Evolutionary conservation across 2,329 filamentous ascomycete genomes (phyloP).

Genomic region (Fusarium sp.): DNA sequence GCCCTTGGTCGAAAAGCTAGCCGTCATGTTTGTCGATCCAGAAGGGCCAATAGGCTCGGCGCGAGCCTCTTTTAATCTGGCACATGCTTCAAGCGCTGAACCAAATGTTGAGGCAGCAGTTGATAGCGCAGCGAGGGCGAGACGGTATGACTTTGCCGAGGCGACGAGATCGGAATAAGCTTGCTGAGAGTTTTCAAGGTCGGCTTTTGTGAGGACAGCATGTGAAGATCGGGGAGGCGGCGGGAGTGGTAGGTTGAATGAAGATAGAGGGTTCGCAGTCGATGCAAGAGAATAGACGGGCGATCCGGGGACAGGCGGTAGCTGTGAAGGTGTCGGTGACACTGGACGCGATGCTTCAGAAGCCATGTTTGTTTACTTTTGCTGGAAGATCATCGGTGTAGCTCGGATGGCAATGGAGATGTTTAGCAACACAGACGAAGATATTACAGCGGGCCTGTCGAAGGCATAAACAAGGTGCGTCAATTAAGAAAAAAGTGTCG

Average conservation of each 20-base stretch:
- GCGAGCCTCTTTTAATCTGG: conserved; percentile 74
- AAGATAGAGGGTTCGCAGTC: conserved; percentile 68
- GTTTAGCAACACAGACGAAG: background rate
- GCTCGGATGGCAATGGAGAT: background rate
- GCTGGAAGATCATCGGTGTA: conserved; percentile 27
- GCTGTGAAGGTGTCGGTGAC: conserved; percentile 65
- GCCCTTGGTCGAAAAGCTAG: conserved; percentile 60
- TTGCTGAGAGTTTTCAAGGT: conserved; percentile 70
- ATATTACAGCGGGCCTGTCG: conserved; percentile 12
- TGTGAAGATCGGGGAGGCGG: conserved; percentile 68
- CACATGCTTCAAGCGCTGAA: conserved; percentile 73
- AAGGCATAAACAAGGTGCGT: background rate
- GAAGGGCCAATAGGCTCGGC: conserved; percentile 64
- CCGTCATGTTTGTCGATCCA: conserved; percentile 54
- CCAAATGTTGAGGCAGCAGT: conserved; percentile 72
- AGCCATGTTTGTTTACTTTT: conserved; percentile 48
- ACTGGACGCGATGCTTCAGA: conserved; percentile 51
- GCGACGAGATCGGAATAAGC: conserved; percentile 71
- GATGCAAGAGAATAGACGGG: conserved; percentile 73
- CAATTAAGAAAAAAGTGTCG: conserved; percentile 7
- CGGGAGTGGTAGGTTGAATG: conserved; percentile 70
- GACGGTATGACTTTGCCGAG: conserved; percentile 72
- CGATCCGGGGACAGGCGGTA: conserved; percentile 70
- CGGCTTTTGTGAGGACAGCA: conserved; percentile 70
- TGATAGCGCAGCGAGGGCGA: conserved; percentile 70